Conservation (phyloP, 2,329 filamentous ascomycete species). For the Curvularia eragrostidis region DNA sequence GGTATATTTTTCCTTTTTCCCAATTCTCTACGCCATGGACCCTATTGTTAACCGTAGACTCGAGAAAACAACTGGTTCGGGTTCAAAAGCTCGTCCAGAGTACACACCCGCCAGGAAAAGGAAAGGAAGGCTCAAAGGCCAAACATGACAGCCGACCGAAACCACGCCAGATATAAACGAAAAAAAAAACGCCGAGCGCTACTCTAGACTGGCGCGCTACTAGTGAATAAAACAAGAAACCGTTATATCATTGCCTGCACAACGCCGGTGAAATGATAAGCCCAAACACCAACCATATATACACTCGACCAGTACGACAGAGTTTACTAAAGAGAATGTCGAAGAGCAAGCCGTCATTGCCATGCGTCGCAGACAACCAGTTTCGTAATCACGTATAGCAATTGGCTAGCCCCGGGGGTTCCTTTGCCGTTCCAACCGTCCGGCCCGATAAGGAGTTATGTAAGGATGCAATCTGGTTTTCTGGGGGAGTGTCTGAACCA, state of each 20-base stretch:
- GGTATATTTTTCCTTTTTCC: slow-evolving; percentile 9
- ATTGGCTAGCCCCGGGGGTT: slow-evolving; percentile 13
- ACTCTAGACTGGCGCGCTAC: slow-evolving; percentile 13
- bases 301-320: slow-evolving; percentile 26
- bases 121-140: slow-evolving; percentile 23
- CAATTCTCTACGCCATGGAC: slow-evolving; percentile 15
- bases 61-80: slow-evolving; percentile 15
- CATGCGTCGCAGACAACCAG: slow-evolving; percentile 12
- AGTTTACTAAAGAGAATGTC: slow-evolving; percentile 30
- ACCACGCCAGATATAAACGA: neutral
- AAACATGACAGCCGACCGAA: neutral
- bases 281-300: slow-evolving; percentile 25
- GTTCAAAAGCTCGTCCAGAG: slow-evolving; percentile 24
- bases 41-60: slow-evolving; percentile 23
- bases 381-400: slow-evolving; percentile 26
- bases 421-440: slow-evolving; percentile 16
- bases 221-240: slow-evolving; percentile 3
- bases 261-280: slow-evolving; percentile 31
- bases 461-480: slow-evolving; percentile 23
- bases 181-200: slow-evolving; percentile 21
- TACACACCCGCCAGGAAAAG: slow-evolving; percentile 14
- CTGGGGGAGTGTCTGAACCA: slow-evolving; percentile 12
- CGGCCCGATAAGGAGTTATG: slow-evolving; percentile 20
- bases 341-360: slow-evolving; percentile 18
- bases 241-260: slow-evolving; percentile 23